Evolutionary conservation across 768 basidiomycete genomes (phyloP).

Genomic region (Tremella mesenterica): DNA sequence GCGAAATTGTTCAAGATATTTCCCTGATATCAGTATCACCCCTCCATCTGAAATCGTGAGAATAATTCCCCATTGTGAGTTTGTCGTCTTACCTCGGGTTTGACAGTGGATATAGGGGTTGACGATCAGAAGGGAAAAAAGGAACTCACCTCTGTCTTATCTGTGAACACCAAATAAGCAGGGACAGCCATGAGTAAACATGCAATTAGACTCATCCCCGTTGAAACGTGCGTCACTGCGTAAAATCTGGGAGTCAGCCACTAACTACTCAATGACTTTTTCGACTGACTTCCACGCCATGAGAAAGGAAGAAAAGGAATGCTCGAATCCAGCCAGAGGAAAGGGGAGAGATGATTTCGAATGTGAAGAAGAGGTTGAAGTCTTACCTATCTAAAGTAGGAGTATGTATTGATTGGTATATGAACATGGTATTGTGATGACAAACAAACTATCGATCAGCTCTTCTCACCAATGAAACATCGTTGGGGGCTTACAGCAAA

Average conservation of each 20-base stretch:
- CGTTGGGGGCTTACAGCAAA: slow-evolving; percentile 35
- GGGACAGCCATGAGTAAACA: slow-evolving; percentile 76
- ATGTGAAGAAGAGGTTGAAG: not conserved
- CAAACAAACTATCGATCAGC: slow-evolving; percentile 67
- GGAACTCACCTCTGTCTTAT: too few relatives aligned
- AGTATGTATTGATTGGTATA: slow-evolving; percentile 84
- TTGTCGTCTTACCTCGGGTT: slow-evolving; percentile 21
- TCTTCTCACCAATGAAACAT: not conserved
- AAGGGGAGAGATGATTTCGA: not conserved
- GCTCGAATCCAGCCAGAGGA: too few relatives aligned
- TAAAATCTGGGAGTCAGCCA: slow-evolving; percentile 63
- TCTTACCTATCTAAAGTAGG: slow-evolving; percentile 75
- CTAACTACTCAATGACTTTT: too few relatives aligned
- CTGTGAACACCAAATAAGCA: slow-evolving; percentile 79
- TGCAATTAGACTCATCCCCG: slow-evolving; percentile 69
- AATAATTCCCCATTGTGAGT: not conserved
- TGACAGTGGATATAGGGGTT: too few relatives aligned
- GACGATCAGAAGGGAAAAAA: too few relatives aligned
- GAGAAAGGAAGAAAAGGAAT: too few relatives aligned
- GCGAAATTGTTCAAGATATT: slow-evolving; percentile 96
- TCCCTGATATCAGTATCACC: too few relatives aligned
- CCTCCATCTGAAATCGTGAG: too few relatives aligned
- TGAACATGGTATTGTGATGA: slow-evolving; percentile 93
- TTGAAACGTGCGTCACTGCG: slow-evolving; percentile 85
- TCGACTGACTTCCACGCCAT: too few relatives aligned